These are phyloP conservation scores for Serpula lacrymans DNA, from an alignment of 768 basidiomycete genomes.

Conservation along the genomic window DNA sequence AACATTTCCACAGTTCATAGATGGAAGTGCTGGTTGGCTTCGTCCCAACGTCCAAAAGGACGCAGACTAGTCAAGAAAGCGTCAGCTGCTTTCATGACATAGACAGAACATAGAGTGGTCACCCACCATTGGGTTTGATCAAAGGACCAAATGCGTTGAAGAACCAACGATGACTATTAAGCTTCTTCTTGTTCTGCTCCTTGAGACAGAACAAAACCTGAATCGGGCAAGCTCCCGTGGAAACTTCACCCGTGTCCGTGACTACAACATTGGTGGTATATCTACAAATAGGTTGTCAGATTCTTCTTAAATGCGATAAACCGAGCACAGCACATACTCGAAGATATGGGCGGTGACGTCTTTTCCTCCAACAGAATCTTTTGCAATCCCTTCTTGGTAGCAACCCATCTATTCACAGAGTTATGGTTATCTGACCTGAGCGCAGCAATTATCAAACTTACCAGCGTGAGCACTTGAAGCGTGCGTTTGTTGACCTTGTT, in stretches of 20 bases:
- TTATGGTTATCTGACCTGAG: slow-evolving; percentile 1
- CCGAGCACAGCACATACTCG: slow-evolving; percentile 57
- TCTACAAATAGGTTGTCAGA: slow-evolving; percentile 38
- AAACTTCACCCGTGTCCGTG: slow-evolving; percentile 77
- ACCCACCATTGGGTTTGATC: slow-evolving; percentile 74
- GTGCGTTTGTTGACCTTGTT: slow-evolving; percentile 88
- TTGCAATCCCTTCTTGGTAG: slow-evolving; percentile 87
- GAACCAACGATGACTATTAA: slow-evolving; percentile 96
- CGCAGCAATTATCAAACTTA: slow-evolving; percentile 30
- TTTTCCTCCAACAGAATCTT: slow-evolving; percentile 84
- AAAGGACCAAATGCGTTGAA: slow-evolving; percentile 94
- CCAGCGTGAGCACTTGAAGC: slow-evolving; percentile 81
- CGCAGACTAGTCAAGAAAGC: slow-evolving; percentile 55
- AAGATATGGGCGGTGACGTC: slow-evolving; percentile 94
- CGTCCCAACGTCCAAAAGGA: slow-evolving; percentile 93
- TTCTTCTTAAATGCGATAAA: slow-evolving; percentile 1
- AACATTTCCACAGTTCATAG: slow-evolving; percentile 95
- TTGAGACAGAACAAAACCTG: slow-evolving; percentile 91
- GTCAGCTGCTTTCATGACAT: background rate
- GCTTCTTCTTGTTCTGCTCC: slow-evolving; percentile 96
- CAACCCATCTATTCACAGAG: slow-evolving; percentile 61
- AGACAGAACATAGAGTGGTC: slow-evolving; percentile 1
- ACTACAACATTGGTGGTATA: slow-evolving; percentile 80
- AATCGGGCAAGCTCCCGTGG: slow-evolving; percentile 70
- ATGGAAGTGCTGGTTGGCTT: slow-evolving; percentile 93